Evolutionary conservation across 2,329 filamentous ascomycete genomes (phyloP).

Genomic region (Colletotrichum noveboracense): DNA sequence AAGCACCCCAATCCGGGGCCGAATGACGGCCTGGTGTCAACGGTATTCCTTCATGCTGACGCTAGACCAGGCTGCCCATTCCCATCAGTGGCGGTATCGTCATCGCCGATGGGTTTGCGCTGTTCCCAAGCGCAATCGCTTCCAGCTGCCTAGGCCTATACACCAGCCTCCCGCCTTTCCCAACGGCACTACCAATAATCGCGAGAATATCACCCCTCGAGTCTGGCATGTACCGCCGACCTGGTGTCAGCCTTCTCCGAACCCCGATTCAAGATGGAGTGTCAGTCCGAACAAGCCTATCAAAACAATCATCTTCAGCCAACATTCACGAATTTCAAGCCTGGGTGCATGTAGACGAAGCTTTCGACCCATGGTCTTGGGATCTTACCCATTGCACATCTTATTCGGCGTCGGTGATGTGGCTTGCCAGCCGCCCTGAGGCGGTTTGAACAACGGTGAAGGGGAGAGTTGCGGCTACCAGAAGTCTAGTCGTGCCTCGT

Average conservation of each 20-base stretch:
- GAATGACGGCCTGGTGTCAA: neutral
- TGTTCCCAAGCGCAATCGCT: neutral
- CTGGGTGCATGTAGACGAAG: neutral
- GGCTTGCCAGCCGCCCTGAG: neutral
- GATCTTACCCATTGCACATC: neutral
- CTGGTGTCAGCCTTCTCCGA: neutral
- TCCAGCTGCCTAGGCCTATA: neutral
- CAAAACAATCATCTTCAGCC: neutral
- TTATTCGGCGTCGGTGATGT: neutral
- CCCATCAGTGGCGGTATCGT: neutral
- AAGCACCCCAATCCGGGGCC: constrained; percentile 9
- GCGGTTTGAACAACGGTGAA: neutral
- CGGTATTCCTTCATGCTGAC: neutral
- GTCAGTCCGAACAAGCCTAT: neutral
- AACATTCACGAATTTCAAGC: neutral
- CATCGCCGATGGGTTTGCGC: neutral
- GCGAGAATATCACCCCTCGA: neutral
- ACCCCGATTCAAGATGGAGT: neutral
- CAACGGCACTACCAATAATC: neutral
- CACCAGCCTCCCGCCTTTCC: neutral
- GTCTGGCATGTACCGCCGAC: neutral
- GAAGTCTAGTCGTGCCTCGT: neutral
- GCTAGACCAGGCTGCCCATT: neutral
- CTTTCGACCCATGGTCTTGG: neutral
- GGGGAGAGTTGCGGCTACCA: neutral